Evolutionary conservation across 2,329 filamentous ascomycete genomes (phyloP), one percentile per base, ranked within the genome.

Genomic region (Orbilia blumenaviensis): DNA sequence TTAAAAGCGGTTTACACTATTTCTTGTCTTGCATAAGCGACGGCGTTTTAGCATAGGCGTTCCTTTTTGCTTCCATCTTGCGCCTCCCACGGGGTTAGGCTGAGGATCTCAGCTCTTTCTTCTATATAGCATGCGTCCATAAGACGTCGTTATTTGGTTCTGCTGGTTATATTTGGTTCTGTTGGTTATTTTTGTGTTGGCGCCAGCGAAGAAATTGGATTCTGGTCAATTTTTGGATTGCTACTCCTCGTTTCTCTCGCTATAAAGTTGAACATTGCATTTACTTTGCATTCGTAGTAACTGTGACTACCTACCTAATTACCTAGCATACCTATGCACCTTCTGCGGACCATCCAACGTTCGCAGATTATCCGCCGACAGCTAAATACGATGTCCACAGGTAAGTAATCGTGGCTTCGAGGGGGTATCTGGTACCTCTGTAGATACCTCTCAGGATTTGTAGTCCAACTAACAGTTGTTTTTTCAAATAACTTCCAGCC

Each of bases 371-470:
- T 52, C 23, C 44, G 32, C 38, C 64, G 42, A 34, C 46, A 50
- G 29, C 12, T 61, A 34, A 14, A 34, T n/a, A 61, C 58, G 21
- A 76, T 76, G 72, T 60, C 71, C 8, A 58, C 72, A 34, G 21
- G 72, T 76, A 66, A 25, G 42, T 14, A 14, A 23, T 38, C 4
- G 27, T 14, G 25, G 32, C 23, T 10, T 34, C 32, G 18, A 27
- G 8, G n/a, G 16, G 3, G 14, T 1, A 16, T 42, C 50, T 25
- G 14, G 23, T 32, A 44, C 14, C 18, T 25, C 32, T 42, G 23
- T 16, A 7, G 1, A 42, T 25, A 7, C 50, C 48, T 12, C 42
- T 23, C 7, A 1, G 10, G 5, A n/a, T 14, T 21, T 38, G 12
- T 2, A 60, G 29, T 23, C 52, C n/a, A n/a, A n/a, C 58, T 61